phyloP scores from a whole-genome alignment of 495 filamentous ascomycete species.

The Hypoxylon subgilvum region DNA sequence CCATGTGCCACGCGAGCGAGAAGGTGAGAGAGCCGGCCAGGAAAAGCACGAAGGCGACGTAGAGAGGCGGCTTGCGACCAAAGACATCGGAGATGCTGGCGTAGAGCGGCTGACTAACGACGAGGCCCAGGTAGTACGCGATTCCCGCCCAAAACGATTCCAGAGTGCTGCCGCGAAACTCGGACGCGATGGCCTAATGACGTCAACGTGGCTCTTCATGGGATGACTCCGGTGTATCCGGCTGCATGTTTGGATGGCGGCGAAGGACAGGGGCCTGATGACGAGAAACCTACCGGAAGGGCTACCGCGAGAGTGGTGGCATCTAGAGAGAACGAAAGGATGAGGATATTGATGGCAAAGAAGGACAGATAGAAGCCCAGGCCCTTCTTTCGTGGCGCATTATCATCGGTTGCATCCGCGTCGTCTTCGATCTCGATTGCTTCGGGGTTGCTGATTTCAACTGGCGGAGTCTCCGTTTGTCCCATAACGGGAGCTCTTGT shows the following conservation, averaged over 20 bases:
- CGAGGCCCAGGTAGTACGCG: constrained; percentile 59
- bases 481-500: constrained; percentile 3
- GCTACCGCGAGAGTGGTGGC: constrained; percentile 30
- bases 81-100: constrained; percentile 68
- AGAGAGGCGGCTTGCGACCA: constrained; percentile 74
- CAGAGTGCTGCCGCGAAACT: constrained; percentile 59
- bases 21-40: constrained; percentile 67
- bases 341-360: constrained; percentile 28
- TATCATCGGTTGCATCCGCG: not conserved
- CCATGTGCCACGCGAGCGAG: constrained; percentile 66
- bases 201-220: constrained; percentile 1
- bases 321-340: constrained; percentile 29
- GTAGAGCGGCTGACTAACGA: constrained; percentile 53
- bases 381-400: constrained; percentile 10
- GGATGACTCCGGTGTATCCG: too few relatives aligned
- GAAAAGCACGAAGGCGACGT: constrained; percentile 70
- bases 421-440: constrained; percentile 7
- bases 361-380: constrained; percentile 30
- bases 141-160: constrained; percentile 67
- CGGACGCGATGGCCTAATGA: constrained; percentile 47
- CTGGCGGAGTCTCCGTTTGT: constrained; percentile 3
- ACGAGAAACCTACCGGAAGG: constrained; percentile 19
- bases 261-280: too few relatives aligned
- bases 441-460: not conserved
- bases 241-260: too few relatives aligned